These are phyloP conservation scores for Vachellia collinsii DNA, from an alignment of 306 rosid genomes.

Conservation along the genomic window DNA sequence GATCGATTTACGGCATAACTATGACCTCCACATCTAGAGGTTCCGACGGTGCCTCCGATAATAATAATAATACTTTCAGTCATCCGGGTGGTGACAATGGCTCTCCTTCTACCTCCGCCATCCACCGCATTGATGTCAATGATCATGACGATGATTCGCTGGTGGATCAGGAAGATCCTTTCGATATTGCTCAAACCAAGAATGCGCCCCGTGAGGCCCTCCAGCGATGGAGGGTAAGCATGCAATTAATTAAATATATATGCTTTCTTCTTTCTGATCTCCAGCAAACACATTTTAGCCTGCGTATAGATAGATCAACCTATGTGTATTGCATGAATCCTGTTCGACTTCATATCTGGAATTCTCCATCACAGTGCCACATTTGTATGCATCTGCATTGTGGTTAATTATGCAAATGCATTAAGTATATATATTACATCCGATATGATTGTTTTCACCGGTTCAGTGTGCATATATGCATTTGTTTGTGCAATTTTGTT, in stretches of 20 bases:
- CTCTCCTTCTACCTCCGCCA: neutral
- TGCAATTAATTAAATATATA: constrained; percentile 30
- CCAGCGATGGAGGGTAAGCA: constrained; percentile 54
- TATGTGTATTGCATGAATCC: neutral
- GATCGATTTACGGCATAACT: neutral
- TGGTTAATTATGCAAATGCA: neutral
- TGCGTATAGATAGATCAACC: neutral
- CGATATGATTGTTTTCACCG: neutral
- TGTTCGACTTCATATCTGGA: neutral
- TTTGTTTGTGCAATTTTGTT: neutral
- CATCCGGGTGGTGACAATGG: constrained; percentile 6
- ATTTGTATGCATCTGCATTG: neutral
- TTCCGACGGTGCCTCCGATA: constrained; percentile 38
- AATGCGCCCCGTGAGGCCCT: constrained; percentile 74
- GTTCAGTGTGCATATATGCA: neutral
- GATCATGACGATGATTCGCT: constrained; percentile 20
- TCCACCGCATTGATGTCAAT: neutral
- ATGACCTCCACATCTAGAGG: constrained; percentile 54
- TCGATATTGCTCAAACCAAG: constrained; percentile 73
- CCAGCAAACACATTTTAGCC: neutral
- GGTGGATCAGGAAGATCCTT: constrained; percentile 58
- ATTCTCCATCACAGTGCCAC: neutral
- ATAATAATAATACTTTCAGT: constrained; percentile 29
- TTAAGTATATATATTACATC: neutral
- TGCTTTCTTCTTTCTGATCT: constrained; percentile 18